These are phyloP conservation scores for Epichloe gansuensis DNA, from an alignment of 2,329 filamentous ascomycete species.

Conservation along the genomic window DNA sequence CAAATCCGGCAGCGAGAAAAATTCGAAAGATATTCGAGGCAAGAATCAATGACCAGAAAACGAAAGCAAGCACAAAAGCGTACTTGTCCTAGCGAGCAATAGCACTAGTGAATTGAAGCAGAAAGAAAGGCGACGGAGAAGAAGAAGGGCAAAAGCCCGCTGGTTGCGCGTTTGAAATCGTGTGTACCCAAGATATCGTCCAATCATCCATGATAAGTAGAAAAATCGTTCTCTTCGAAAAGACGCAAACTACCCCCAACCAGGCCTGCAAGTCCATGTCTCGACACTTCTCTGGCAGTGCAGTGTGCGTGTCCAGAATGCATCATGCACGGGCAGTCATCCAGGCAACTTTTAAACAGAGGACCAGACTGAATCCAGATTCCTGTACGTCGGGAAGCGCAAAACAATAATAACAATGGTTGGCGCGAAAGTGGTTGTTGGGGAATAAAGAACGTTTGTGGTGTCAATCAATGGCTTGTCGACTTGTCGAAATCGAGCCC, in stretches of 20 bases:
- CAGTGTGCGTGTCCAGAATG: background rate
- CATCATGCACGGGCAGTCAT: background rate
- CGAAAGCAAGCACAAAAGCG: too few relatives aligned
- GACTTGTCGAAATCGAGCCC: conserved; percentile 1
- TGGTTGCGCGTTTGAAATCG: background rate
- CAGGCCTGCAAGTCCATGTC: background rate
- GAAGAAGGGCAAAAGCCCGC: background rate
- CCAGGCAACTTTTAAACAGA: background rate
- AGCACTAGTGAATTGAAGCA: background rate
- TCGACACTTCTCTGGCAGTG: background rate
- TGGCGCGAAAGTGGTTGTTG: background rate
- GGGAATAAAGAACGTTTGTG: background rate
- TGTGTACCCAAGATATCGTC: background rate
- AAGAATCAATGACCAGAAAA: background rate
- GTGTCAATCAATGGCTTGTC: background rate
- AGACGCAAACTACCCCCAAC: background rate
- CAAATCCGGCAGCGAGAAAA: background rate
- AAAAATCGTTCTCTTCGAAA: background rate
- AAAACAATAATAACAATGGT: background rate
- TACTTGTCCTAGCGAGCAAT: too few relatives aligned
- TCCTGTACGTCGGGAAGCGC: background rate
- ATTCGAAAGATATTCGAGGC: too few relatives aligned
- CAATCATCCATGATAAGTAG: background rate
- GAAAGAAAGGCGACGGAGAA: background rate
- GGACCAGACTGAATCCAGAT: background rate